Evolutionary conservation across 192 early-diverging fungal genomes (phyloP).

Genomic region (Anaeromyces robustus): DNA sequence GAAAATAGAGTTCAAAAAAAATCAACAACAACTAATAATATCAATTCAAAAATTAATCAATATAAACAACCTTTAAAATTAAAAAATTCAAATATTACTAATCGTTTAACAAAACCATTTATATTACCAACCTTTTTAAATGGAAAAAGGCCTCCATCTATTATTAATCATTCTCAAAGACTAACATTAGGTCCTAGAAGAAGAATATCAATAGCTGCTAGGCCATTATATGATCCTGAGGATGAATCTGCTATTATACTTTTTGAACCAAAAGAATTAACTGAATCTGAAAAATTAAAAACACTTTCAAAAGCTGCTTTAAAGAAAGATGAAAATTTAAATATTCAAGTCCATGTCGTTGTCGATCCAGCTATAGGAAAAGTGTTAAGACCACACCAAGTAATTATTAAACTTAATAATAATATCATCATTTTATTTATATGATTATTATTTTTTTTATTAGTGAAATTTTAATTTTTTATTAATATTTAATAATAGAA

Average conservation of each 20-base stretch:
- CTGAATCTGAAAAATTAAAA: constrained; percentile 28
- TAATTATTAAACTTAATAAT: neutral
- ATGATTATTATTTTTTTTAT: too few relatives aligned
- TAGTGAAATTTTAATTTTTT: too few relatives aligned
- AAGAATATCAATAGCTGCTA: constrained; percentile 21
- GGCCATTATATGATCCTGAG: constrained; percentile 67
- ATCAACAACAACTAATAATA: neutral
- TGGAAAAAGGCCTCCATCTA: neutral
- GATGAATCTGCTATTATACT: constrained; percentile 70
- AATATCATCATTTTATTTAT: too few relatives aligned
- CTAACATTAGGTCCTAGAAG: constrained; percentile 39
- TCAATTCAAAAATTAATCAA: neutral
- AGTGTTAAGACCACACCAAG: constrained; percentile 71
- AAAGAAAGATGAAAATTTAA: constrained; percentile 13
- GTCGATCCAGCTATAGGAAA: constrained; percentile 74
- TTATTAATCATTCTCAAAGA: neutral
- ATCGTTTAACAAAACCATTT: neutral
- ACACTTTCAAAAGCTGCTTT: constrained; percentile 9
- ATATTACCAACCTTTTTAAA: neutral
- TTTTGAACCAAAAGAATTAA: constrained; percentile 51
- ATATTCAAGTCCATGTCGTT: constrained; percentile 48
- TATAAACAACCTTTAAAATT: neutral
- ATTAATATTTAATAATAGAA: too few relatives aligned
- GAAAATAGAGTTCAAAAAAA: neutral
- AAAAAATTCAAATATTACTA: neutral